These are phyloP conservation scores for Phytophthora nicotianae DNA, from an alignment of 352 stramenopile species.

Conservation along the genomic window DNA sequence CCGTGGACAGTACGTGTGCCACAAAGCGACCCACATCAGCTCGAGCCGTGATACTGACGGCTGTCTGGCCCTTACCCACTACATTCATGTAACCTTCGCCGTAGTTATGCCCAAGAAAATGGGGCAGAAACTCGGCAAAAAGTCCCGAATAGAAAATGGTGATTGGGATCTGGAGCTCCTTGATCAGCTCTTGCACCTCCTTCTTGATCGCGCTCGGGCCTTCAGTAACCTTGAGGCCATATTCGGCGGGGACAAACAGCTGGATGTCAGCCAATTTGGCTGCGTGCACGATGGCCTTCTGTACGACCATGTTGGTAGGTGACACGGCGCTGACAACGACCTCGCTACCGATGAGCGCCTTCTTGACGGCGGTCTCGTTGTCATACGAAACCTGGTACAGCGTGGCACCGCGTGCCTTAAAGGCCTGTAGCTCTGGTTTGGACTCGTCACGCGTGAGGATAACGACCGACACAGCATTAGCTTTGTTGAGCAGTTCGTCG, in stretches of 20 bases:
- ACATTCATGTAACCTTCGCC: constrained; percentile 25
- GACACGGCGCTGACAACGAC: constrained; percentile 15
- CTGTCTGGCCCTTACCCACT: constrained; percentile 22
- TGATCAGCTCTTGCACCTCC: constrained; percentile 24
- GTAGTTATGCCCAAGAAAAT: constrained; percentile 29
- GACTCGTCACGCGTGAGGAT: constrained; percentile 33
- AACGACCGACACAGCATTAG: constrained; percentile 12
- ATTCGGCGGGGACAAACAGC: constrained; percentile 34
- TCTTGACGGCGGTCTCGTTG: constrained; percentile 20
- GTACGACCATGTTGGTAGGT: constrained; percentile 15
- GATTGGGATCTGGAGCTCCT: constrained; percentile 28
- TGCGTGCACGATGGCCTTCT: constrained; percentile 15
- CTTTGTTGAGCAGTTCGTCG: constrained; percentile 36
- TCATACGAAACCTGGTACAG: constrained; percentile 30
- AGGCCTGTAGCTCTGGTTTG: constrained; percentile 30
- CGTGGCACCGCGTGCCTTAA: constrained; percentile 33
- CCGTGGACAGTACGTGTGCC: constrained; percentile 25
- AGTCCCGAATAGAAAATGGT: constrained; percentile 34
- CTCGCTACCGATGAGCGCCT: constrained; percentile 29
- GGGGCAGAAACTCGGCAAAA: constrained; percentile 22
- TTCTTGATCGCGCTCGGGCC: constrained; percentile 27
- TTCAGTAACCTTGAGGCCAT: constrained; percentile 19
- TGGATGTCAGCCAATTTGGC: constrained; percentile 34
- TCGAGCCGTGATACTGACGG: constrained; percentile 28
- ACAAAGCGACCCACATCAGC: constrained; percentile 30